Evolutionary conservation across 1,284 basidiomycete genomes (phyloP), one percentile per base, ranked within the genome.

Genomic region (Irpex sp.): DNA sequence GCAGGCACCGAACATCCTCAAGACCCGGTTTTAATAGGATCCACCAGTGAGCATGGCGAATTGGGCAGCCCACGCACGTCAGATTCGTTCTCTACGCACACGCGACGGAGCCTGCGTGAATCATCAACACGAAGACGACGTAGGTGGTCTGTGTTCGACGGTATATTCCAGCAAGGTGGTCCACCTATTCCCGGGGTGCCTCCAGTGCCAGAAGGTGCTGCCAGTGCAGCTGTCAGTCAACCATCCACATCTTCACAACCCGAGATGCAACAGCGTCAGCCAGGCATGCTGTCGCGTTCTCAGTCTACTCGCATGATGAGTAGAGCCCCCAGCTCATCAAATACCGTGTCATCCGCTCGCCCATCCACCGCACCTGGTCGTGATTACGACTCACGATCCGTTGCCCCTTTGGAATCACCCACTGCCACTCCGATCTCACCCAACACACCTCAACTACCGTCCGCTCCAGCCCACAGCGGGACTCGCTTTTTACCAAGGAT

Each of bases 401-500:
- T 9, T 26, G 17, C 17, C 11, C 53, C 53, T 31, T 21, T 55
- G 39, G 49, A 53, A 11, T 43, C 57, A n/a, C 17, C 19, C 7
- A 21, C 31, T 19, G 15, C 21, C 7, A 33, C 61, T 6, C 50
- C 61, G 19, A 43, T 51, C 13, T 58, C 69, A 26, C 74, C 39
- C 8, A 43, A 43, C 15, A 43, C 39, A 15, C 39, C 76, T 50
- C 70, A 77, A 58, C 59, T 71, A 67, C 66, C 69, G 46, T 77
- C 76, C 13, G 75, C 68, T 19, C 73, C 80, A 31, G 77, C 83
- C 11, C 33, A 31, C 3, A 72, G 76, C 15, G 39, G 39, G 15
- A 83, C 85, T 15, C 81, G 89, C 17, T 89, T 92, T 70, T 72
- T 93, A 58, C 87, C 91, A 9, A 84, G 89, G 31, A 81, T 93